These are phyloP conservation scores for Hippophae gyantsensis DNA, from an alignment of 306 rosid genomes.

Conservation along the genomic window DNA sequence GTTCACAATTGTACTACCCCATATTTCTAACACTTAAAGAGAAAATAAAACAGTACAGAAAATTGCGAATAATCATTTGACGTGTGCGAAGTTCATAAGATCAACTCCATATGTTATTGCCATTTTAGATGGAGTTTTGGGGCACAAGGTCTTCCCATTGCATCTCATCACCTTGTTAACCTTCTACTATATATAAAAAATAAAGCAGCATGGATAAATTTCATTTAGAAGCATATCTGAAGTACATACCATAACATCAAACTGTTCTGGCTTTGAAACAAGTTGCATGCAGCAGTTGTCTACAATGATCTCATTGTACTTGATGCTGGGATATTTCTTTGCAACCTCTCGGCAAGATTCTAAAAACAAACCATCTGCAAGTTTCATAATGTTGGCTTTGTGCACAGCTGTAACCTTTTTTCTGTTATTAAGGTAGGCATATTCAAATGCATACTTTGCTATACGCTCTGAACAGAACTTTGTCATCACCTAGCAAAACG, in stretches of 20 bases:
- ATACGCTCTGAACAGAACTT: constrained; percentile 88
- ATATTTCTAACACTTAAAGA: too few species aligned
- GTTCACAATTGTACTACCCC: too few species aligned
- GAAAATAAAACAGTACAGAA: too few species aligned
- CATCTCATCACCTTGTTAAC: too few species aligned
- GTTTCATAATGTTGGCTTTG: constrained; percentile 94
- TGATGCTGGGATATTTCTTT: constrained; percentile 44
- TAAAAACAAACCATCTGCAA: constrained; percentile 84
- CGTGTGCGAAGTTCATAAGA: too few species aligned
- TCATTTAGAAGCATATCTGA: background rate
- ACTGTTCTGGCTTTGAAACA: constrained; percentile 81
- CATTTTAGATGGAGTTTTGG: too few species aligned
- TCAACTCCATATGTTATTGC: too few species aligned
- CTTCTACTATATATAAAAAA: background rate
- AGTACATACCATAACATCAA: constrained; percentile 75
- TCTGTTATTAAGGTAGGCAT: constrained; percentile 77
- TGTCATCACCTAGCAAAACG: constrained; percentile 63
- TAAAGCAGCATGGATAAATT: background rate
- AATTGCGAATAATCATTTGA: too few species aligned
- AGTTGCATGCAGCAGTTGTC: constrained; percentile 98
- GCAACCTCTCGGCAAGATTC: constrained; percentile 84
- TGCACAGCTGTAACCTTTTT: constrained; percentile 93
- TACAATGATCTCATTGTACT: constrained; percentile 56
- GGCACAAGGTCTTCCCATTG: too few species aligned
- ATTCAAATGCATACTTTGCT: constrained; percentile 89